Percentiles rank a stretch among this genome's conserved stretches.
These are phyloP conservation scores for Closterium sp. DNA, from an alignment of 139 green algal species.

Conservation along the genomic window DNA sequence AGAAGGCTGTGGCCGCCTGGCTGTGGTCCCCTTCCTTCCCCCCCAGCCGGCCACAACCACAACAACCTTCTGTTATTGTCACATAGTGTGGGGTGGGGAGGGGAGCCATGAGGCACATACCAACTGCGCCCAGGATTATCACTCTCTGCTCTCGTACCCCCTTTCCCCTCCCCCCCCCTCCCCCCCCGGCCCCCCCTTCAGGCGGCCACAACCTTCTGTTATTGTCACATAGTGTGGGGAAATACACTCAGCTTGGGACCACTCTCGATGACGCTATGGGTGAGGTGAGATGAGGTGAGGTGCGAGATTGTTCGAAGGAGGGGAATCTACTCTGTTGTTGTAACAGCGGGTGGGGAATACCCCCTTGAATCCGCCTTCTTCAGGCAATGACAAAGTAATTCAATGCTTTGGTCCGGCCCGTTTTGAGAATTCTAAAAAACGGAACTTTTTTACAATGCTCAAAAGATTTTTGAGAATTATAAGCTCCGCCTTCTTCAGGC, in stretches of 20 bases:
- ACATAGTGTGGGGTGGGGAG: too few relatives aligned
- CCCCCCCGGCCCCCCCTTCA: neutral
- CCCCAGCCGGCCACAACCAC: neutral
- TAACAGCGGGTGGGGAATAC: neutral
- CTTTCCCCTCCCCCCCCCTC: neutral
- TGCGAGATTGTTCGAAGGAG: too few relatives aligned
- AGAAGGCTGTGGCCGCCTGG: too few relatives aligned
- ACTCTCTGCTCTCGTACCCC: too few relatives aligned
- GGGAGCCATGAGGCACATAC: too few relatives aligned
- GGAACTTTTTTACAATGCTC: neutral
- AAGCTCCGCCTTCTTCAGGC: neutral
- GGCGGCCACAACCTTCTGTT: conserved; percentile 95
- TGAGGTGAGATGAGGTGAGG: conserved; percentile 34
- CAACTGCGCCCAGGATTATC: too few relatives aligned
- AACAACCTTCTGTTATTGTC: neutral
- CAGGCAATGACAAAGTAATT: neutral
- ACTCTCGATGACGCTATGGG: conserved; percentile 94
- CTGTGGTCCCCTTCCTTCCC: too few relatives aligned
- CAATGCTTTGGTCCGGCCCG: neutral
- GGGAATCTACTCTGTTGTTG: neutral
- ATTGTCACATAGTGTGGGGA: conserved; percentile 79
- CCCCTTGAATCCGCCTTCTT: neutral
- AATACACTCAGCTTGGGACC: conserved; percentile 85
- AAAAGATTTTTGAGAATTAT: neutral
- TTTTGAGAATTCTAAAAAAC: neutral